A percentile compares a stretch with the other conserved stretches of the same genome.
phyloP scores from a whole-genome alignment of 768 basidiomycete species.

The Rhizopogon vulgaris region DNA sequence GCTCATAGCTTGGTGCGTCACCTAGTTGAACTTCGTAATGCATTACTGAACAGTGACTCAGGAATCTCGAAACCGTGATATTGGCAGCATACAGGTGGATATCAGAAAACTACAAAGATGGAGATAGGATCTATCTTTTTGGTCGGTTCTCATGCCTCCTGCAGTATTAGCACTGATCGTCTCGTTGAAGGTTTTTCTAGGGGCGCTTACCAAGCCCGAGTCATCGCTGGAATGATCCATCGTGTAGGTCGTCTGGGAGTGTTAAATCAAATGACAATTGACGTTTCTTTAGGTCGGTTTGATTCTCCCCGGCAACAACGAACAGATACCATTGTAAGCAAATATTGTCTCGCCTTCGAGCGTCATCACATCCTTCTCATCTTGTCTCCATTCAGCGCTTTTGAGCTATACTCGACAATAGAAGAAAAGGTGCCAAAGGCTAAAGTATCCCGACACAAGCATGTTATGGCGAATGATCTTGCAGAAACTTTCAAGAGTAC shows the following conservation, averaged over 20 bases:
- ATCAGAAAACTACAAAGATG: conserved; percentile 22
- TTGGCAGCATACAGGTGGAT: conserved; percentile 28
- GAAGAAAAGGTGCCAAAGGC: neutral
- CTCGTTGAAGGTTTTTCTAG: conserved; percentile 33
- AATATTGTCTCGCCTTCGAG: neutral
- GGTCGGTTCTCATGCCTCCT: conserved; percentile 15
- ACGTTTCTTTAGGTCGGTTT: conserved; percentile 25
- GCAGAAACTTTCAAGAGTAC: conserved; percentile 20
- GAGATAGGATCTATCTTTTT: conserved; percentile 32
- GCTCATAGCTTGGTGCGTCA: conserved; percentile 24
- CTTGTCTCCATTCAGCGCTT: conserved; percentile 15
- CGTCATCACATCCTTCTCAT: neutral
- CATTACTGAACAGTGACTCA: conserved; percentile 1
- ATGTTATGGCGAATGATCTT: conserved; percentile 5
- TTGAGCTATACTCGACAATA: conserved; percentile 19
- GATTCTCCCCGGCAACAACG: conserved; percentile 25
- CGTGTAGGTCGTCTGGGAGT: conserved; percentile 13
- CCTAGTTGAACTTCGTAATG: neutral
- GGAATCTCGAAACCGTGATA: conserved; percentile 26
- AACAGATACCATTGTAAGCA: conserved; percentile 30
- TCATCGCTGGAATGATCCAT: conserved; percentile 31
- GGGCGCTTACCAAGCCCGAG: conserved; percentile 36
- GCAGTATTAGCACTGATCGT: neutral
- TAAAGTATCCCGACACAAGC: neutral
- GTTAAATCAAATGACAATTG: neutral